Evolutionary conservation across 768 basidiomycete species (phyloP), one percentile per base, ranked within the genome.

Genomic region (Mycena maculata): DNA sequence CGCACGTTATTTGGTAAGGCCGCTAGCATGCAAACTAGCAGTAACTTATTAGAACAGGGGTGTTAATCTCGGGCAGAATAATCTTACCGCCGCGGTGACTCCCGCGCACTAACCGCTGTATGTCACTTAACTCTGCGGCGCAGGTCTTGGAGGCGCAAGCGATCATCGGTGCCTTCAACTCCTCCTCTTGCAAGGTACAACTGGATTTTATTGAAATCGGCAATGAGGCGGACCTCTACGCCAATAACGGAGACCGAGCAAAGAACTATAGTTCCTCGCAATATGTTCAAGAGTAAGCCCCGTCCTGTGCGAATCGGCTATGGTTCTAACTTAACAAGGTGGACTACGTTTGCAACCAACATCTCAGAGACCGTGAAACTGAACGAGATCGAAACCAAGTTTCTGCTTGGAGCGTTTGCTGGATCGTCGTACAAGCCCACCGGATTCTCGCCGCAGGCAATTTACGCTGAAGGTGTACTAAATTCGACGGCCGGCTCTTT

Each of bases 371-470:
- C 82, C 4, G 80, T 78, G 31, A 73, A 78, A 2, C 74, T 89
- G 25, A 72, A 79, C 18, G 53, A 12, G 11, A 55, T 50, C 3
- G 68, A 72, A 30, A 82, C 84, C 3, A 83, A 82, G 53, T 81
- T 89, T 41, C 81, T 84, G 65, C 86, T 81, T 31, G 82, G 73
- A 22, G 80, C 86, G 1, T 88, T 90, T 71, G 85, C 85, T 15
- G 78, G 73, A 12, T 86, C 87, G 28, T 84, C 85, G 4, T 85
- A 84, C 70, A 76, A 78, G n/a, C 77, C 78, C 2, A 76, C 72
- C 50, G 84, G 84, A 23, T 91, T 90, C 75, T 90, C 90, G 31
- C 89, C 90, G 0, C 85, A 88, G 77, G 82, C 85, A 57, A 82
- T 87, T n/a, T 87, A 90, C 68, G 76, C 75, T 30, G 74, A 82